Percentiles rank a stretch among this genome's conserved stretches.
Evolutionary conservation across 179 eudicot species (phyloP).

Genomic region (Camellia oleifera): DNA sequence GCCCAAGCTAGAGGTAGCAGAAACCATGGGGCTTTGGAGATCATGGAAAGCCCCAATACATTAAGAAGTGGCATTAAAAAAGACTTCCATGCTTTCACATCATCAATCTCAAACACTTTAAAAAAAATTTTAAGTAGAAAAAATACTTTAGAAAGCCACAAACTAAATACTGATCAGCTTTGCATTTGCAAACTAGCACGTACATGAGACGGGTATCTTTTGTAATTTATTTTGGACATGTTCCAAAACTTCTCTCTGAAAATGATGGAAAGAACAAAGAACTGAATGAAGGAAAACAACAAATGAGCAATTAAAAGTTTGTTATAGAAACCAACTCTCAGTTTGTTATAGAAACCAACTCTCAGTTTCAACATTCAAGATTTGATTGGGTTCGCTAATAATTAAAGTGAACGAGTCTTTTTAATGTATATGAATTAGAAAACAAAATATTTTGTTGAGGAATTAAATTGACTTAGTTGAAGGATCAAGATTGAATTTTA

Average conservation of each 20-base stretch:
- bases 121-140: neutral
- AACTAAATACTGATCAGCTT: neutral
- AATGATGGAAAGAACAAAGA: no score
- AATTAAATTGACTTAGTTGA: no score
- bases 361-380: no score
- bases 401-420: no score
- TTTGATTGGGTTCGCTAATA: no score
- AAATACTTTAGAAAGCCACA: slow-evolving; percentile 12
- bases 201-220: neutral
- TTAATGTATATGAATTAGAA: no score
- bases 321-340: no score
- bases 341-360: no score
- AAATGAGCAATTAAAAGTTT: neutral
- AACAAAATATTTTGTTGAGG: no score
- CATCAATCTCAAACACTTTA: slow-evolving; percentile 93
- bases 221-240: neutral
- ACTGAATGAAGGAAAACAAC: no score
- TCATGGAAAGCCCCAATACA: slow-evolving; percentile 76
- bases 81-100: slow-evolving; percentile 83
- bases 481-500: no score
- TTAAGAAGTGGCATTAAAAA: slow-evolving; percentile 72
- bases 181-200: neutral
- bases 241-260: neutral
- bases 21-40: slow-evolving; percentile 89
- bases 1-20: slow-evolving; percentile 98